Evolutionary conservation across 768 basidiomycete genomes (phyloP), one percentile per base, ranked within the genome.

Genomic region (Naematelia encephala): DNA sequence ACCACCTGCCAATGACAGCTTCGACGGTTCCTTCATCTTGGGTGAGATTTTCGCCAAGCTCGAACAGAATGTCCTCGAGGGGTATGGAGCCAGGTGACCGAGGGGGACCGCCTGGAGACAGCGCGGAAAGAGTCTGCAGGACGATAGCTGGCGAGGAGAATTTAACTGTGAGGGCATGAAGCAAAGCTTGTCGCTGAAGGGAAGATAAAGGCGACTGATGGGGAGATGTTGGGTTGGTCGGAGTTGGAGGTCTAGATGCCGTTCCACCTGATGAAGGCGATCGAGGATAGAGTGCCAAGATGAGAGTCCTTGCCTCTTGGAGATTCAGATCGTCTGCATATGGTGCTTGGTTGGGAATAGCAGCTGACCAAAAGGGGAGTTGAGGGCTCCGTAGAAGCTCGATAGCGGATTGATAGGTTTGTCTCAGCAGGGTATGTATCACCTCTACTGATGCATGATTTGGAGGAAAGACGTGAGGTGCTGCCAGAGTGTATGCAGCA

Each of bases 71-170:
- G 29, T 77, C 76, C 27, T 71, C 67, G 4, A 78, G 64, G 1
- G 69, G 66, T 5, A 76, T 69, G 19, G 66, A 54, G 27, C 62
- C 66, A 11, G 66, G 68, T 1, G 66, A 58, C 22, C 72, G 45
- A 4, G 74, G 74, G 14, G 70, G 68, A 13, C 72, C 72, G 19
- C 75, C 75, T 26, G 75, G 73, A 11, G 70, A 66, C 27, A 77
- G 58, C 13, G 68, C 68, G 22, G 71, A 71, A 1, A 77, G 63
- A 1, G 72, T 70, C 62, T 77, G 75, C 0, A 77, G 60, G 39
- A 74, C 66, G 60, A 77, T 67, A 5, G 68, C 71, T 1, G 75
- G 73, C 4, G 73, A 74, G 12, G 73, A 68, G 64, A 77, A 77
- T 52, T 68, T 72, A 60, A 69, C 57, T 26, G 70, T 61, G 10